Base-by-base conservation (phyloP, 805 yeast genomes). In the Teunomyces kruisii region DNA sequence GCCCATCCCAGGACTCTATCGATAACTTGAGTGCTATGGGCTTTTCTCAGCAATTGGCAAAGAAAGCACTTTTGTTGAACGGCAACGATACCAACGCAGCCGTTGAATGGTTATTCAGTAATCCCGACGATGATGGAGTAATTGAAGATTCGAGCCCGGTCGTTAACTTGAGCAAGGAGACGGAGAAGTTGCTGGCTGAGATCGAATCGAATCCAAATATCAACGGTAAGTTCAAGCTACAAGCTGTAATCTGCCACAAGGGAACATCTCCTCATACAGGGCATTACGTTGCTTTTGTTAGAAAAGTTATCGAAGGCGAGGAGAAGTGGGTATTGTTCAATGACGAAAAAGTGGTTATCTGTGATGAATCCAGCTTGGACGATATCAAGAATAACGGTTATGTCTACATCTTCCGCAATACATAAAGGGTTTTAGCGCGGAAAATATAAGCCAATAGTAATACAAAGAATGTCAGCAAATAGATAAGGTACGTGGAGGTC, bases 261-360 rank as follows among this genome's bases (percentile, higher is more conserved):
- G 97, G 97, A 6, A 74, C 81, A 2, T 85, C 96, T 9, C 85
- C 88, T 1, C 96, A 91, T 53, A 87, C 96, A 0, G 97, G 97
- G 0, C 97, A 90, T 62, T 90, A 90, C 62, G 97, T 91, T 32
- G 87, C 84, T 1, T 90, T 86, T 56, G 70, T 87, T 27, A 76
- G 72, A 45, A 78, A 79, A 47, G 43, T 41, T 1, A 45, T 64
- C 2, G 55, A 70, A 6, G 75, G 70, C 1, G 61, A 55, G 42
- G 58, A 50, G 9, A 67, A 72, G 43, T 89, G 96, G 96, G 84
- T 85, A 2, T 68, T 90, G 35, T 91, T 81, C 67, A 90, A 90
- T 59, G 97, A 90, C 59, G 97, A 90, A 55, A 89, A 88, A 63
- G 95, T 90, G 2, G 92, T 86, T 7, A 56, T 70, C 9, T 77